These are phyloP conservation scores for Saturnispora hagleri DNA, from an alignment of 805 yeast species.

Conservation along the genomic window DNA sequence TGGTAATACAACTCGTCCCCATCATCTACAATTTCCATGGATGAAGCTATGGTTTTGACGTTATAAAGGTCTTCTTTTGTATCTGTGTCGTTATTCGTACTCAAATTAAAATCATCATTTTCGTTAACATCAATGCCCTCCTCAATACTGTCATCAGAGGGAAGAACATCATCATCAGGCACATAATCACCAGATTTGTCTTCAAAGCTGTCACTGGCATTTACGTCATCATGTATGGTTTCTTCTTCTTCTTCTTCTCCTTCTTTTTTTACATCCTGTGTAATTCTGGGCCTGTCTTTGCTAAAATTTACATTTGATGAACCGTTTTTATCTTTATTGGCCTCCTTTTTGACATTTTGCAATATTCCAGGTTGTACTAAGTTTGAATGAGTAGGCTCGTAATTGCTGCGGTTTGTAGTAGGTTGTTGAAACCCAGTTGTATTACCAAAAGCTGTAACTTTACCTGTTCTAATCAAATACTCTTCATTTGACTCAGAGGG, in stretches of 20 bases:
- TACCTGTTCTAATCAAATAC: constrained; percentile 77
- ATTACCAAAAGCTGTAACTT: constrained; percentile 87
- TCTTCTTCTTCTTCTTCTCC: constrained; percentile 15
- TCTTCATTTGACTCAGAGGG: constrained; percentile 78
- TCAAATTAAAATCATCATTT: constrained; percentile 8
- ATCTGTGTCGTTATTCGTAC: not conserved
- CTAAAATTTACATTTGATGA: not conserved
- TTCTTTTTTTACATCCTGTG: not conserved
- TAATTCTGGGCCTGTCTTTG: not conserved
- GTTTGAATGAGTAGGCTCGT: constrained; percentile 32
- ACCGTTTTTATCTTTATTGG: not conserved
- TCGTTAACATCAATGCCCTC: constrained; percentile 9
- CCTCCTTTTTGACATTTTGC: constrained; percentile 8
- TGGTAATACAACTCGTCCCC: constrained; percentile 68
- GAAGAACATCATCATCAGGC: constrained; percentile 11
- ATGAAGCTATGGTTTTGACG: not conserved
- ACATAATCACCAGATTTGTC: constrained; percentile 11
- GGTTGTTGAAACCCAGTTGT: constrained; percentile 46
- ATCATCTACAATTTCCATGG: constrained; percentile 43
- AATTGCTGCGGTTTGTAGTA: constrained; percentile 20
- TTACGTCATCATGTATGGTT: constrained; percentile 17
- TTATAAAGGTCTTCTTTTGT: constrained; percentile 2
- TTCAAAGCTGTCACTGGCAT: constrained; percentile 12
- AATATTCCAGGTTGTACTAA: constrained; percentile 44
- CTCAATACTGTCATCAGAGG: constrained; percentile 6